Conservation (phyloP, 441 rosid species). For the Syzygium syzygioides region DNA sequence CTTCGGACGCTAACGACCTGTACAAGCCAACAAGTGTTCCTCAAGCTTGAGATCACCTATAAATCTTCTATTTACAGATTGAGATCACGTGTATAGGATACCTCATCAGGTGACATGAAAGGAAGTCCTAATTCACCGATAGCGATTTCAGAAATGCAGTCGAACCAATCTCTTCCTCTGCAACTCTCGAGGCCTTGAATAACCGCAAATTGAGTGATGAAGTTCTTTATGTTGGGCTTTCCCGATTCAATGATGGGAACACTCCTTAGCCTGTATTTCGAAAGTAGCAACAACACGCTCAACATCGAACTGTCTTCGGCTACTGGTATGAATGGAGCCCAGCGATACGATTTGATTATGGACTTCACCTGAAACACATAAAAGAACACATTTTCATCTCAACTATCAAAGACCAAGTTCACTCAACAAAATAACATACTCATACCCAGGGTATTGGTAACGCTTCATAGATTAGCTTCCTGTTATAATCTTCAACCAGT, state of each 20-base stretch:
- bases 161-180: slow-evolving; percentile 92
- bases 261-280: slow-evolving; percentile 73
- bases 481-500: background rate
- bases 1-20: slow-evolving; percentile 58
- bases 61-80: background rate
- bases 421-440: background rate
- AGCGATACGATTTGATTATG: slow-evolving; percentile 63
- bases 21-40: background rate
- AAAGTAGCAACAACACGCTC: slow-evolving; percentile 73
- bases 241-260: slow-evolving; percentile 76
- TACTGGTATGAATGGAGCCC: slow-evolving; percentile 82
- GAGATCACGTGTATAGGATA: slow-evolving; percentile 3
- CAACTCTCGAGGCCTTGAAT: slow-evolving; percentile 77
- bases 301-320: slow-evolving; percentile 71
- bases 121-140: slow-evolving; percentile 82
- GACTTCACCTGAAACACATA: slow-evolving; percentile 51
- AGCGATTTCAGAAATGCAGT: slow-evolving; percentile 47
- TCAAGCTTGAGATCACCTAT: background rate
- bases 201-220: slow-evolving; percentile 79
- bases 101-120: slow-evolving; percentile 63
- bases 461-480: background rate
- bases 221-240: slow-evolving; percentile 61
- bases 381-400: background rate
- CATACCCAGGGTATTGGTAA: background rate
- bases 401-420: background rate